phyloP scores from a whole-genome alignment of 148 eudicot genomes.

The Camellia sinensis region DNA sequence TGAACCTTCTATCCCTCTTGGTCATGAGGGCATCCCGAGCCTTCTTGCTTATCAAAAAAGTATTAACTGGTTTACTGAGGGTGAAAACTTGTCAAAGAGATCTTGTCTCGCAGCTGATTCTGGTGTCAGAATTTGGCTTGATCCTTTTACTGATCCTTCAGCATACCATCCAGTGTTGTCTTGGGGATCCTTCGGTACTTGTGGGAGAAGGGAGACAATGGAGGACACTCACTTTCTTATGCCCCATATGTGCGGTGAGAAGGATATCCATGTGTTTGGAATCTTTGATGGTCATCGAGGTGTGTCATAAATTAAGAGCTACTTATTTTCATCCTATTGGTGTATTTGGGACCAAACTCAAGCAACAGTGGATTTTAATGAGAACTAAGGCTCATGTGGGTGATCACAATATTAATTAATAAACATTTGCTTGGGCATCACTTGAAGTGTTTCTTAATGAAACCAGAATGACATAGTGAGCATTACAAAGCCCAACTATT shows the following conservation, averaged over 20 bases:
- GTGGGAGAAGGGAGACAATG: constrained; percentile 93
- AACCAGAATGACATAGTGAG: background rate
- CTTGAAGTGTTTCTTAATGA: background rate
- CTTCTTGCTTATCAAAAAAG: constrained; percentile 36
- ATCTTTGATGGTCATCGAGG: constrained; percentile 99
- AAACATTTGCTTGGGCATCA: background rate
- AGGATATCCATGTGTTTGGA: constrained; percentile 66
- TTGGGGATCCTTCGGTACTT: constrained; percentile 84
- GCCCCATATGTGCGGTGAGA: constrained; percentile 49
- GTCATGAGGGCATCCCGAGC: constrained; percentile 27
- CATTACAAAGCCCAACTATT: too few relatives aligned
- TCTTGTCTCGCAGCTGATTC: constrained; percentile 33
- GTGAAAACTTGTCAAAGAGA: constrained; percentile 41
- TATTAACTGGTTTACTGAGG: constrained; percentile 67
- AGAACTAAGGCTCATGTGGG: background rate
- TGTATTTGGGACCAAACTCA: constrained; percentile 14
- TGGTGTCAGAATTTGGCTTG: constrained; percentile 28
- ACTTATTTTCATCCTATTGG: background rate
- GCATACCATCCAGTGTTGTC: constrained; percentile 67
- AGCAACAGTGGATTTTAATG: constrained; percentile 4
- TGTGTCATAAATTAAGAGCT: constrained; percentile 18
- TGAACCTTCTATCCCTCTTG: constrained; percentile 20
- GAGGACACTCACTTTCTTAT: constrained; percentile 91
- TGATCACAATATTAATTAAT: background rate
- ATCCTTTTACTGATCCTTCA: constrained; percentile 29